phyloP scores from a whole-genome alignment of 305 asterid genomes.

The Plantago coronopus region DNA sequence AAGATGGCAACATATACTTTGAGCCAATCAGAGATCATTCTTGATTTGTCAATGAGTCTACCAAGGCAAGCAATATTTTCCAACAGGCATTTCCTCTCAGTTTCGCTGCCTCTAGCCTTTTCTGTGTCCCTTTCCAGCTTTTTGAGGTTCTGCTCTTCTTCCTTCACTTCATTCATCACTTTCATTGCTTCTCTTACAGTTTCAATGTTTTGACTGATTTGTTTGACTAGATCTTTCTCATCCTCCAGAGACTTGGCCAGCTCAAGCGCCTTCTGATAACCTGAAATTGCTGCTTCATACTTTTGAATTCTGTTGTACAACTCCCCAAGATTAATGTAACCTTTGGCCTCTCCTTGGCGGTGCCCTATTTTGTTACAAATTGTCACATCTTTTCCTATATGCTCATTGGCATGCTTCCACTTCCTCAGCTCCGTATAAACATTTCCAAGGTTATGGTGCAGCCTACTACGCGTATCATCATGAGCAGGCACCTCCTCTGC shows the following conservation, averaged over 20 bases:
- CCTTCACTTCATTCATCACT: constrained; percentile 63
- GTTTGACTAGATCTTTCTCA: constrained; percentile 58
- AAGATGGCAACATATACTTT: constrained; percentile 37
- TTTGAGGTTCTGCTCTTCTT: constrained; percentile 78
- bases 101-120: constrained; percentile 57
- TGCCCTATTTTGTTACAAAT: constrained; percentile 75
- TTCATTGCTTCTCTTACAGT: constrained; percentile 59
- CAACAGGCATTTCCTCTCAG: constrained; percentile 67
- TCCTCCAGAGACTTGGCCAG: constrained; percentile 89
- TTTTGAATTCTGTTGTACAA: constrained; percentile 63
- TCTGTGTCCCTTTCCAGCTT: constrained; percentile 62
- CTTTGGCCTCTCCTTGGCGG: constrained; percentile 95
- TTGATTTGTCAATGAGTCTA: constrained; percentile 73
- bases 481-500: constrained; percentile 78
- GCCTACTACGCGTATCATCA: constrained; percentile 88
- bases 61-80: constrained; percentile 66
- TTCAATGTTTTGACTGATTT: constrained; percentile 58
- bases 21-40: constrained; percentile 62
- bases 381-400: constrained; percentile 63
- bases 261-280: constrained; percentile 70
- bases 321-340: constrained; percentile 86
- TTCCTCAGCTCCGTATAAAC: constrained; percentile 73
- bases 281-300: constrained; percentile 65
- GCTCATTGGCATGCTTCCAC: constrained; percentile 68
- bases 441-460: constrained; percentile 93